phyloP scores from a whole-genome alignment of 345 rosid genomes.

The Acer yangbiense region DNA sequence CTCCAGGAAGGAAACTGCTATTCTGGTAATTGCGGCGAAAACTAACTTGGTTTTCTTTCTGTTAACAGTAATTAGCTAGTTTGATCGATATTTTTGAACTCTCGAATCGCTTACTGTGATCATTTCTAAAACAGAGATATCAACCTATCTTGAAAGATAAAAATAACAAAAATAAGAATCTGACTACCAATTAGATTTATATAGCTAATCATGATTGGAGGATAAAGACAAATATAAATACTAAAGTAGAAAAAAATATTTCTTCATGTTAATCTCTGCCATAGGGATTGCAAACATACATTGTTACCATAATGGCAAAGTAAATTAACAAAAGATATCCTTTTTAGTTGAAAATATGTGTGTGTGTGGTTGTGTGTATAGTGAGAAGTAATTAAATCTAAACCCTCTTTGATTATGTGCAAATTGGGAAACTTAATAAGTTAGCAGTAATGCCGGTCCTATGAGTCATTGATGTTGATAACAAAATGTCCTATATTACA shows the following conservation, averaged over 20 bases:
- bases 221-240: background rate
- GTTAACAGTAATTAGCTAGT: background rate
- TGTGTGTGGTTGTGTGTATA: too few species aligned
- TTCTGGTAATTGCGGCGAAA: slow-evolving; percentile 56
- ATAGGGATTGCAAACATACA: background rate
- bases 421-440: background rate
- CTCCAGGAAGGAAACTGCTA: slow-evolving; percentile 82
- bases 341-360: background rate
- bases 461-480: background rate
- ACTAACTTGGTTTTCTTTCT: background rate
- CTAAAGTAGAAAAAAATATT: too few species aligned
- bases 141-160: slow-evolving; percentile 1
- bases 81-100: background rate
- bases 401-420: background rate
- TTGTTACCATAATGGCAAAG: background rate
- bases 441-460: background rate
- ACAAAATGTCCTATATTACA: background rate
- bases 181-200: background rate
- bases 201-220: background rate
- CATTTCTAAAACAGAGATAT: background rate
- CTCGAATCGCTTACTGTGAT: background rate
- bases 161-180: background rate
- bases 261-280: background rate
- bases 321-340: background rate
- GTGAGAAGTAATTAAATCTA: background rate